Evolutionary conservation across 805 yeast species (phyloP).

Genomic region (Teunomyces lycoperdinae): DNA sequence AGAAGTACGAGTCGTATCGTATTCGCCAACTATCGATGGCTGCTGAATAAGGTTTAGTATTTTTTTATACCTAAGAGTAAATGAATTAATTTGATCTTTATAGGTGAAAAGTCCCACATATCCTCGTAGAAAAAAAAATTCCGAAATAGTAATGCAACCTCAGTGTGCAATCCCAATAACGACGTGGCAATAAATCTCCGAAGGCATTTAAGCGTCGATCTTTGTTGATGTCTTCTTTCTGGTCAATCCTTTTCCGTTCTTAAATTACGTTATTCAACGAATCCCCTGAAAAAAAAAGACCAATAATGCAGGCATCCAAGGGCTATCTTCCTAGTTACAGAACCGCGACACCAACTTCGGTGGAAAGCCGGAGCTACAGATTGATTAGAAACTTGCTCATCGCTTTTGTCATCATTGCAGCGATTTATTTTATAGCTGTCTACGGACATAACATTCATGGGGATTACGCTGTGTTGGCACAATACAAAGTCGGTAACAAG

Average conservation of each 20-base stretch:
- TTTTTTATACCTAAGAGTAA: neutral
- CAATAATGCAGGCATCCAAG: neutral
- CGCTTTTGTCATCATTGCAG: conserved; percentile 8
- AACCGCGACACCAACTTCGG: neutral
- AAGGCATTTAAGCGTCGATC: neutral
- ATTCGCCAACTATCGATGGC: conserved; percentile 1
- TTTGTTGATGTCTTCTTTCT: neutral
- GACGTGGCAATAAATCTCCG: neutral
- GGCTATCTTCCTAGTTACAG: conserved; percentile 9
- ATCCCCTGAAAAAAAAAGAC: neutral
- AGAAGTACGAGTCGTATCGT: conserved; percentile 18
- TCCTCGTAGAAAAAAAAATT: neutral
- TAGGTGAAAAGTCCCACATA: neutral
- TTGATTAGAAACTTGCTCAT: conserved; percentile 8
- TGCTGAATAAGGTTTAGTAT: neutral
- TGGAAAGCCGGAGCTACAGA: conserved; percentile 4
- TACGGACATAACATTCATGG: conserved; percentile 12
- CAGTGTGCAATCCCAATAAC: neutral
- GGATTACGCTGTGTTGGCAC: conserved; percentile 1
- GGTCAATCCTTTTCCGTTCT: too few relatives aligned
- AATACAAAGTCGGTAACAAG: neutral
- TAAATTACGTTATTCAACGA: too few relatives aligned
- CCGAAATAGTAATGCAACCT: neutral
- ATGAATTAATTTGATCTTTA: neutral
- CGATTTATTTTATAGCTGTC: conserved; percentile 12